A percentile compares a stretch with the other conserved stretches of the same genome.
Conservation (phyloP, 2,329 filamentous ascomycete species). For the Fusarium nurragi region DNA sequence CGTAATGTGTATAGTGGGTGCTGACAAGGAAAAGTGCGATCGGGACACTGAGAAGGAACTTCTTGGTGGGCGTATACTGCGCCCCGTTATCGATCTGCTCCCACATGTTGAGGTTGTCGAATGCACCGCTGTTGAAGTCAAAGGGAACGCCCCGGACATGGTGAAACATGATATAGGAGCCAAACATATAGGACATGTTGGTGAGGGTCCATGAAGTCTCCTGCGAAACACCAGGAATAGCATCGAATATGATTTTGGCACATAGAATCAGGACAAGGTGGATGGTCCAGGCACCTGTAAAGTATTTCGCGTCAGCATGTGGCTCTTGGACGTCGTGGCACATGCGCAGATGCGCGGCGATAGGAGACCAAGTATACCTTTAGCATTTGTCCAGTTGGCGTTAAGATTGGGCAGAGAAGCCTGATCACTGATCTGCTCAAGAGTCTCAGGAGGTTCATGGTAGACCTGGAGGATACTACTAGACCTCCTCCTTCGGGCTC, state of each 20-base stretch:
- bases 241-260: slow-evolving; percentile 96
- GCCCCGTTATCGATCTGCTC: slow-evolving; percentile 99
- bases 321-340: slow-evolving; percentile 4
- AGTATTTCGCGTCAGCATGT: slow-evolving; percentile 29
- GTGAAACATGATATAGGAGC: slow-evolving; percentile 99
- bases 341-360: slow-evolving; percentile 3
- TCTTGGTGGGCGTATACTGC: slow-evolving; percentile 98
- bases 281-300: slow-evolving; percentile 92
- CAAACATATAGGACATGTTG: slow-evolving; percentile 99
- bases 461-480: slow-evolving; percentile 94
- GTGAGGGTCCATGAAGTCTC: slow-evolving; percentile 99
- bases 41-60: slow-evolving; percentile 93
- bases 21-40: slow-evolving; percentile 95
- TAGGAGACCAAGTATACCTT: slow-evolving; percentile 70
- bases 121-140: slow-evolving; percentile 97
- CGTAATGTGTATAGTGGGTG: slow-evolving; percentile 99
- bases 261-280: slow-evolving; percentile 91
- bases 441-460: slow-evolving; percentile 93
- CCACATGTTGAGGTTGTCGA: slow-evolving; percentile 99
- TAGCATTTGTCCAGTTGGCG: slow-evolving; percentile 98
- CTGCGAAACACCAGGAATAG: slow-evolving; percentile 94
- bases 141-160: slow-evolving; percentile 98
- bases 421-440: slow-evolving; percentile 98
- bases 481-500: slow-evolving; percentile 86
- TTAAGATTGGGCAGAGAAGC: slow-evolving; percentile 94